Evolutionary conservation across 345 rosid species (phyloP).

Genomic region (Hibiscus tridactylites): DNA sequence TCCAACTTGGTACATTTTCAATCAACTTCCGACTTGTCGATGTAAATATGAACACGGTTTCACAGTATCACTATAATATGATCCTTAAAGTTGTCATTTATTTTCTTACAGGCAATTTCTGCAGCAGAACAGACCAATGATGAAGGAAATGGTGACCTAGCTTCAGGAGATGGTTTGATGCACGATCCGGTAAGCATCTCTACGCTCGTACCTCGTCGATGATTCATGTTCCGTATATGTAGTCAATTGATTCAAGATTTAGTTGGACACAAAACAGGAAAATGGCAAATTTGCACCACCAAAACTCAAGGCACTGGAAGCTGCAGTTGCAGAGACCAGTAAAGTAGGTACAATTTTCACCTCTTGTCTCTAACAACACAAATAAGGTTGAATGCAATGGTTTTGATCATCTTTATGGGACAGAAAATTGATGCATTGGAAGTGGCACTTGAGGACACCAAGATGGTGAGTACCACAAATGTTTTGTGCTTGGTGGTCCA

Average conservation of each 20-base stretch:
- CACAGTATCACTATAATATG: neutral
- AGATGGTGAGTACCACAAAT: conserved; percentile 23
- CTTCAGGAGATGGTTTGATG: conserved; percentile 10
- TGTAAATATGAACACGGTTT: neutral
- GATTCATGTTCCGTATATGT: neutral
- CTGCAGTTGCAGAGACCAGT: conserved; percentile 22
- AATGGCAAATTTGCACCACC: conserved; percentile 2
- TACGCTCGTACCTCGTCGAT: neutral
- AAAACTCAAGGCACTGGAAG: conserved; percentile 24
- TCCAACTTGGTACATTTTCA: neutral
- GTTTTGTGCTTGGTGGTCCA: neutral
- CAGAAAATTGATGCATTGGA: conserved; percentile 39
- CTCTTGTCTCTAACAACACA: neutral
- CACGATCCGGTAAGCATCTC: conserved; percentile 15
- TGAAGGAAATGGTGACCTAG: conserved; percentile 15
- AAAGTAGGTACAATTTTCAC: conserved; percentile 16
- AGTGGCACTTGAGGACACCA: conserved; percentile 32
- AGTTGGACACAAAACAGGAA: conserved; percentile 14
- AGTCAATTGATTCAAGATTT: neutral
- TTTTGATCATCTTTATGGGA: neutral
- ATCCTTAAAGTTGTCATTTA: neutral
- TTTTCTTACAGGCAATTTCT: conserved; percentile 27
- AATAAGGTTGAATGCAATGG: neutral
- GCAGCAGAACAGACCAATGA: conserved; percentile 18
- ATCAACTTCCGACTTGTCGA: neutral